These are phyloP conservation scores for Leptographium radiaticola DNA, from an alignment of 2,329 filamentous ascomycete genomes.

Conservation along the genomic window DNA sequence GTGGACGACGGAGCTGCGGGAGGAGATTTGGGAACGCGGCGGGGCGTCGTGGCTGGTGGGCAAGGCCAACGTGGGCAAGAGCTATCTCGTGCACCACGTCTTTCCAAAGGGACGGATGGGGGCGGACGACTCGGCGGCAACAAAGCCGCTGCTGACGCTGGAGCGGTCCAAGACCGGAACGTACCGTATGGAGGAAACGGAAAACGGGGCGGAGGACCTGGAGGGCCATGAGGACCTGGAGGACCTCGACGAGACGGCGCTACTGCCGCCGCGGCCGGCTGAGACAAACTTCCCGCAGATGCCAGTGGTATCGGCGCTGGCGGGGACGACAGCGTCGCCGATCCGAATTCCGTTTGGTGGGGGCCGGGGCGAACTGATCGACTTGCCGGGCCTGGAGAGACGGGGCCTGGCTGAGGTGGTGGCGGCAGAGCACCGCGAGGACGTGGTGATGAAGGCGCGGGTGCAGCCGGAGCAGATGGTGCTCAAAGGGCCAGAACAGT, in stretches of 20 bases:
- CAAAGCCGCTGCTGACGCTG: background rate
- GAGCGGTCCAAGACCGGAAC: background rate
- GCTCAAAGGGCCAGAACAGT: slow-evolving; percentile 58
- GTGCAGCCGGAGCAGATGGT: slow-evolving; percentile 59
- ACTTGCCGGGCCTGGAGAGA: slow-evolving; percentile 74
- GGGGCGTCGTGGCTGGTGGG: slow-evolving; percentile 92
- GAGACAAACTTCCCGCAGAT: slow-evolving; percentile 70
- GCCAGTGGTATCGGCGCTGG: slow-evolving; percentile 73
- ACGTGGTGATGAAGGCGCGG: slow-evolving; percentile 67
- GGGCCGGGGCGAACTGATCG: slow-evolving; percentile 80
- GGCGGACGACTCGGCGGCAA: slow-evolving; percentile 9
- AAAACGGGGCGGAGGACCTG: background rate
- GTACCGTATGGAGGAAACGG: background rate
- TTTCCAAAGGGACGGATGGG: slow-evolving; percentile 63
- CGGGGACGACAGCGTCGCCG: slow-evolving; percentile 88
- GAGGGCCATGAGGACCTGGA: slow-evolving; percentile 2
- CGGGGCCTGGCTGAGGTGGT: slow-evolving; percentile 62
- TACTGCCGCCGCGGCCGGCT: slow-evolving; percentile 64
- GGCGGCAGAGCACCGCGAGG: slow-evolving; percentile 46
- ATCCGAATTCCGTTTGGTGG: slow-evolving; percentile 85
- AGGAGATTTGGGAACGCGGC: slow-evolving; percentile 71
- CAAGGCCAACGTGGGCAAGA: slow-evolving; percentile 98
- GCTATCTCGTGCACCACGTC: slow-evolving; percentile 73
- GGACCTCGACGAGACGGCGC: slow-evolving; percentile 28
- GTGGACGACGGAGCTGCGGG: slow-evolving; percentile 82